phyloP scores from a whole-genome alignment of 768 basidiomycete species.

The Russula sp. region DNA sequence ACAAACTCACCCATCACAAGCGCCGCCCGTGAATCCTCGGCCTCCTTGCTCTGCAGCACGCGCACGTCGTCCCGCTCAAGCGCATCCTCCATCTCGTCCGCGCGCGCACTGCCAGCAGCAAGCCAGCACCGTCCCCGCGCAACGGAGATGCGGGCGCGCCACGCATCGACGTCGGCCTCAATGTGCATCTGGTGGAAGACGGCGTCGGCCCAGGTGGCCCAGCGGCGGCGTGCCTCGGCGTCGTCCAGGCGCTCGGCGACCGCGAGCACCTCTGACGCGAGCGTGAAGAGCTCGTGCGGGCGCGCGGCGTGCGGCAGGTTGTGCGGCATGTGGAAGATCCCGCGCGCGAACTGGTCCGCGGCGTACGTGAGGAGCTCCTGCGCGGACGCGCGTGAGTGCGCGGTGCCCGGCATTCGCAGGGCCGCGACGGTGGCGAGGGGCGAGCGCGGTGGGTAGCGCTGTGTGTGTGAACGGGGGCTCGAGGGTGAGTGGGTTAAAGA shows the following conservation, averaged over 20 bases:
- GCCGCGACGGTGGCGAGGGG: slow-evolving; percentile 46
- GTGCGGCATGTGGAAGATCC: slow-evolving; percentile 69
- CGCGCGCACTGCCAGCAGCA: slow-evolving; percentile 47
- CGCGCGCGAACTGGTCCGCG: slow-evolving; percentile 63
- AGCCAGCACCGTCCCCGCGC: slow-evolving; percentile 53
- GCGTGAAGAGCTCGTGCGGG: slow-evolving; percentile 53
- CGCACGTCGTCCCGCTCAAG: slow-evolving; percentile 40
- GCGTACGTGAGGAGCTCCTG: slow-evolving; percentile 54
- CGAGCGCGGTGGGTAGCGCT: slow-evolving; percentile 30
- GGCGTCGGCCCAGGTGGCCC: slow-evolving; percentile 57
- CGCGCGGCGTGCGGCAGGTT: slow-evolving; percentile 37
- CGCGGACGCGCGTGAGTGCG: slow-evolving; percentile 37
- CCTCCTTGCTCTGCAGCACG: slow-evolving; percentile 42
- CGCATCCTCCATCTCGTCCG: slow-evolving; percentile 50
- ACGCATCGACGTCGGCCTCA: slow-evolving; percentile 49
- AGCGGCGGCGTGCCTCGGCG: slow-evolving; percentile 43
- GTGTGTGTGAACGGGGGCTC: slow-evolving; percentile 6
- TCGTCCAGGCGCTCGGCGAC: slow-evolving; percentile 50
- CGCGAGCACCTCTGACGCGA: slow-evolving; percentile 55
- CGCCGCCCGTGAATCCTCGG: slow-evolving; percentile 50
- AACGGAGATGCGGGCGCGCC: slow-evolving; percentile 41
- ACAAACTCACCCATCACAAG: slow-evolving; percentile 40
- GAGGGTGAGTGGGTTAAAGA: slow-evolving; percentile 25
- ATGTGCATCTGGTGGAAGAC: slow-evolving; percentile 60
- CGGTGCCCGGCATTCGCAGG: slow-evolving; percentile 47